Evolutionary conservation across 192 early-diverging fungal species (phyloP), one percentile per base, ranked within the genome.

Genomic region (Umbelopsis isabellina): DNA sequence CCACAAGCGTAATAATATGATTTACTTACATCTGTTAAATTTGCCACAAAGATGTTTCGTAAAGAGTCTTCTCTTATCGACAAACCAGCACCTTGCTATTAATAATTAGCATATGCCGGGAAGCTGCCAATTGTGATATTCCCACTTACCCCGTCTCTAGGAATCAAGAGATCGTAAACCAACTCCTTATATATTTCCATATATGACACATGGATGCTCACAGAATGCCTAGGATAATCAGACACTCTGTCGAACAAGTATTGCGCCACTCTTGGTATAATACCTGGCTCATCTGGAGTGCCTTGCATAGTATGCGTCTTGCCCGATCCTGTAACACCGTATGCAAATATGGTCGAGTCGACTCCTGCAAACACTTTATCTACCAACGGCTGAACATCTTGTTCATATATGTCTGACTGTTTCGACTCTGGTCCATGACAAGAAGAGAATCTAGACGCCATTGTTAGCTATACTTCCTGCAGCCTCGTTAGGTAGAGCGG

Each of bases 181-280:
- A 78, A 76, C 49, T 91, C 90, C 47, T 90, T 89, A 74, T 91
- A 88, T 55, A 91, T 90, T 79, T 91, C 90, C 68, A 83, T 89
- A 67, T 86, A 90, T 27, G 87, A 85, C 18, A 89, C 61, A 1
- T 75, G 66, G 9, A 89, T 73, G n/a, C 41, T 46, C 11, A 72
- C 46, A 8, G 45, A 27, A 44, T 55, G 44, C 13, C 44, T 69
- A 46, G 55, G 83, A 30, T 53, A 61, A 21, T 45, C 52, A 8
- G 20, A 49, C 46, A 65, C 52, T 23, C 22, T 75, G 53, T 75
- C 76, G 66, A 91, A 89, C 33, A 91, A 75, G 33, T 82, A 82
- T 65, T 82, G 74, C 2, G 87, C 68, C 3, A 87, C 82, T 25
- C 86, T 80, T 3, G 86, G 86, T 45, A 91, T 86, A 9, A 91